Conservation (phyloP, 495 filamentous ascomycete species). For the Aspergillus sclerotioniger region DNA sequence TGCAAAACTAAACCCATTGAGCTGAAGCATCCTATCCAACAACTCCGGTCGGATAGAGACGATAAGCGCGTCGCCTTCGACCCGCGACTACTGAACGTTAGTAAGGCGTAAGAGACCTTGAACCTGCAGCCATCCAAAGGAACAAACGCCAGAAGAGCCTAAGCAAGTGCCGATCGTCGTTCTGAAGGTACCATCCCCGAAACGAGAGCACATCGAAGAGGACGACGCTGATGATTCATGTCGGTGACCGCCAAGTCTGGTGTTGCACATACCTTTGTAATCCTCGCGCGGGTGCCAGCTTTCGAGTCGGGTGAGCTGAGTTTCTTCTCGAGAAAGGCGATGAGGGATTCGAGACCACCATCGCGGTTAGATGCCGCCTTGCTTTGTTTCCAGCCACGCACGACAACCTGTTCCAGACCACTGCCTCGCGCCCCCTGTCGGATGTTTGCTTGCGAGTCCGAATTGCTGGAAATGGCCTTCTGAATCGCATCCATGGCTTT, state of each 20-base stretch:
- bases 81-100: conserved; percentile 72
- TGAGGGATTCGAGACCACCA: conserved; percentile 66
- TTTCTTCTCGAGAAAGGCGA: conserved; percentile 82
- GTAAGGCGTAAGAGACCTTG: conserved; percentile 60
- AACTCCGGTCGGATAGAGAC: conserved; percentile 64
- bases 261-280: conserved; percentile 81
- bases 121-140: conserved; percentile 48
- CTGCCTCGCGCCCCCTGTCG: conserved; percentile 28
- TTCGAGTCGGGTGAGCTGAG: conserved; percentile 49
- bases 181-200: conserved; percentile 54
- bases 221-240: conserved; percentile 49
- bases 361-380: conserved; percentile 68
- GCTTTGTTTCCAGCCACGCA: conserved; percentile 73
- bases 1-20: conserved; percentile 66
- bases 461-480: conserved; percentile 39
- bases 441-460: conserved; percentile 39
- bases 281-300: conserved; percentile 57
- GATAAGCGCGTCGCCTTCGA: conserved; percentile 67
- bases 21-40: conserved; percentile 55
- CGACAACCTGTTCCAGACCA: conserved; percentile 43
- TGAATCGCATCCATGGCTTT: conserved; percentile 38
- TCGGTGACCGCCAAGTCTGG: conserved; percentile 47
- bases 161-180: conserved; percentile 52
- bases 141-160: conserved; percentile 32
- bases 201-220: conserved; percentile 56